Conservation (phyloP, 805 yeast genomes). For the Nakazawaea ambrosiae region DNA sequence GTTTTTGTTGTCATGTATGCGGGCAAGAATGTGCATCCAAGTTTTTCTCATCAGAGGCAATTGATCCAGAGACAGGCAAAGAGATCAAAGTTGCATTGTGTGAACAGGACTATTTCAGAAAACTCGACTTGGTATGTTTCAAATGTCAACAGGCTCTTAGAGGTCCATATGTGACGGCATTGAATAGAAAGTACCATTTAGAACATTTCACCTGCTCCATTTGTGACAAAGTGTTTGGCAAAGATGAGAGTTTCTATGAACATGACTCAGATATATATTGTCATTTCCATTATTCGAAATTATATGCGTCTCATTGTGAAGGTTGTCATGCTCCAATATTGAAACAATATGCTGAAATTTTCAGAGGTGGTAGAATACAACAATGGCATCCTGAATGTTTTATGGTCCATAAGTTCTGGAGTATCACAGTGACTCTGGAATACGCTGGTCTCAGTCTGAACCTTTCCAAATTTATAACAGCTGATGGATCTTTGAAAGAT, state of each 20-base stretch:
- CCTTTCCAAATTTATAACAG: not conserved
- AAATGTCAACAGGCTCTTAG: constrained; percentile 81
- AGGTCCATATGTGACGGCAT: constrained; percentile 91
- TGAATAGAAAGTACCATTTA: constrained; percentile 86
- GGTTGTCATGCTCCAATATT: constrained; percentile 90
- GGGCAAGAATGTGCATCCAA: constrained; percentile 73
- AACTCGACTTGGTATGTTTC: constrained; percentile 78
- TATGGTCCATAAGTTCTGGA: constrained; percentile 97
- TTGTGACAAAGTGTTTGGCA: constrained; percentile 80
- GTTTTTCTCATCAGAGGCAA: constrained; percentile 73
- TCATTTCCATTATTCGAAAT: constrained; percentile 84
- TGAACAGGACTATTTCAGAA: constrained; percentile 85
- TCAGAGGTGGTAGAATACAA: constrained; percentile 83
- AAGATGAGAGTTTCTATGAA: constrained; percentile 88
- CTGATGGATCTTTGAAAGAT: constrained; percentile 10
- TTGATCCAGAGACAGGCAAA: constrained; percentile 19
- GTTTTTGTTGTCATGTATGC: constrained; percentile 86
- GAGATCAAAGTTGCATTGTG: constrained; percentile 59
- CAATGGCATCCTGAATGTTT: constrained; percentile 99
- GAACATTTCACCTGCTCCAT: constrained; percentile 92
- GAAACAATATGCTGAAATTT: constrained; percentile 90
- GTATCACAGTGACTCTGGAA: constrained; percentile 65
- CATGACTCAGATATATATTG: constrained; percentile 79
- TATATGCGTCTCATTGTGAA: constrained; percentile 83
- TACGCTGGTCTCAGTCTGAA: constrained; percentile 38